Base-by-base conservation (phyloP, 805 yeast genomes). In the Ascoidea asiatica region DNA sequence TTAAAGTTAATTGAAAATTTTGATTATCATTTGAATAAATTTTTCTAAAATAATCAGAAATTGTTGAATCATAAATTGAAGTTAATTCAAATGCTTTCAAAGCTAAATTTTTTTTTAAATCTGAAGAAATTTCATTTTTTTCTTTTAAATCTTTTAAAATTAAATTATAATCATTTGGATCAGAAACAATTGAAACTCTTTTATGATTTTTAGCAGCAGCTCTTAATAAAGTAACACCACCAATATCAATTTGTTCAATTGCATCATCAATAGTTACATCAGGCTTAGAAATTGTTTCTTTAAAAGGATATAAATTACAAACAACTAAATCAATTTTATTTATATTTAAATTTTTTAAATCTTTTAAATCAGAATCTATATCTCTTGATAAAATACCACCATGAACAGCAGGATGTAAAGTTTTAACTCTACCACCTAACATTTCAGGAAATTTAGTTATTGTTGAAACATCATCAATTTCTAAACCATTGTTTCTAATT, bases 201-300 rank as follows among this genome's bases (percentile, higher is more conserved):
- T 92, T 72, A 66, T 92, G 98, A 70, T 92, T 92, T 72, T 92
- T 92, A 52, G 98, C 98, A 48, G 98, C 98, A 41, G 98, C 98
- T 68, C 98, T 81, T 62, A 92, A 73, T 52, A 92, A 72, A 40
- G 98, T 92, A 48, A 92, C 98, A 63, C 98, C 94, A 58, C 98
- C 98, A 60, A 92, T 92, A 62, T 92, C 98, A 56, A 92, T 81
- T 66, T 92, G 97, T 71, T 92, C 98, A 44, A 92, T 97, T 19
- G 98, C 98, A 71, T 92, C 98, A 37, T 79, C 89, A 53, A 92
- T 78, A 39, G 97, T 92, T 52, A 92, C 98, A 52, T 92, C 88
- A 56, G 85, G 87, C 65, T 90, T 90, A 52, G 95, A 83, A 49
- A 92, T 85, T 43, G 98, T 92, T 69, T 92, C 95, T 70, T 90